Percentiles rank a stretch among this genome's conserved stretches.
Conservation (phyloP, 1,284 basidiomycete genomes). For the Entoloma clypeatum region DNA sequence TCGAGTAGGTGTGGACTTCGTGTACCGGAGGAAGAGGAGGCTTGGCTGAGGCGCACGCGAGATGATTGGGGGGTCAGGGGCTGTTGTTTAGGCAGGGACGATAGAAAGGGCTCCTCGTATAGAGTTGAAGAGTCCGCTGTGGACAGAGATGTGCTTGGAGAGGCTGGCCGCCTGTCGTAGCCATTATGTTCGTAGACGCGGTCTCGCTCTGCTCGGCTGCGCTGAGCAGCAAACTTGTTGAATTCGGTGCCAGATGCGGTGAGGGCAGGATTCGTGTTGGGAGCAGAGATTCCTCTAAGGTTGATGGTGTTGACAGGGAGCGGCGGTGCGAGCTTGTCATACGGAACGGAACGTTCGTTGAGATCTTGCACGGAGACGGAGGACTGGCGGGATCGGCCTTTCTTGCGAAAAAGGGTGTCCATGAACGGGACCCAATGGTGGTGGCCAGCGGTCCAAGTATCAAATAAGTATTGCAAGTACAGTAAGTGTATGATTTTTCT, state of each 20-base stretch:
- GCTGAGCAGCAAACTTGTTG: slow-evolving; percentile 51
- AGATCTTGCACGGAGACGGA: slow-evolving; percentile 44
- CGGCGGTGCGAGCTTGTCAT: slow-evolving; percentile 59
- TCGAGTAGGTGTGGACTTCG: slow-evolving; percentile 45
- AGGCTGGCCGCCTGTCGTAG: slow-evolving; percentile 37
- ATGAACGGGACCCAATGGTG: slow-evolving; percentile 12
- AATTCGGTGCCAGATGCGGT: slow-evolving; percentile 66
- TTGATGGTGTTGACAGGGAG: slow-evolving; percentile 52
- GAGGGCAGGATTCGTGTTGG: slow-evolving; percentile 73
- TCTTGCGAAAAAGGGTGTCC: slow-evolving; percentile 34
- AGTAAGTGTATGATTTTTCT: no score
- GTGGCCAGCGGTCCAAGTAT: no score
- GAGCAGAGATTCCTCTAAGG: slow-evolving; percentile 68
- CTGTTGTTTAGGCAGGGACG: slow-evolving; percentile 31
- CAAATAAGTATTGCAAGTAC: no score
- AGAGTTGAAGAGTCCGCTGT: slow-evolving; percentile 56
- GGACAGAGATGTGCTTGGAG: slow-evolving; percentile 48
- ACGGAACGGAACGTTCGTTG: slow-evolving; percentile 64
- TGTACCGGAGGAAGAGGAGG: slow-evolving; percentile 41
- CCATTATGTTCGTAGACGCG: slow-evolving; percentile 39
- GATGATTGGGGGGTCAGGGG: slow-evolving; percentile 34
- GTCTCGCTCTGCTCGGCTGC: slow-evolving; percentile 50
- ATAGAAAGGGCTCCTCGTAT: slow-evolving; percentile 46
- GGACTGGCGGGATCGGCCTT: slow-evolving; percentile 41
- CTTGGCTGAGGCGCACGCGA: slow-evolving; percentile 52